phyloP scores from a whole-genome alignment of 208 protist genomes.

The Vickermania ingenoplastis region DNA sequence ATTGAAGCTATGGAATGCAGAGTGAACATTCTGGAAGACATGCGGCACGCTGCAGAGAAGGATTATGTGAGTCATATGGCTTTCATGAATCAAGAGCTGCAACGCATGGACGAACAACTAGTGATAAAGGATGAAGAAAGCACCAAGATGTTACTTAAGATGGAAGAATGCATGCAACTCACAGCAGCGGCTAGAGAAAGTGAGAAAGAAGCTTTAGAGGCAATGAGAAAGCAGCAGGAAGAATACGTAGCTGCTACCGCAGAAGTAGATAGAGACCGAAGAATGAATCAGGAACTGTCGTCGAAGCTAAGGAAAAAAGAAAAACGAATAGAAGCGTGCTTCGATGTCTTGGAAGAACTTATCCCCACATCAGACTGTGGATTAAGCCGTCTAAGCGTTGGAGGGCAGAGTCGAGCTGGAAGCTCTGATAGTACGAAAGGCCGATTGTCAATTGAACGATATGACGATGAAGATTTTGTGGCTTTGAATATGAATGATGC shows the following conservation, averaged over 20 bases:
- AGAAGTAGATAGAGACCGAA: background rate
- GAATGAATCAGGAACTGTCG: background rate
- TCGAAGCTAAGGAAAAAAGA: background rate
- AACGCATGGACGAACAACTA: slow-evolving; percentile 2
- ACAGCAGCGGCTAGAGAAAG: background rate
- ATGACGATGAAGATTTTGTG: background rate
- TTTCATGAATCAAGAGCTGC: background rate
- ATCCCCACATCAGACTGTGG: background rate
- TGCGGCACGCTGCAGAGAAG: too few species aligned
- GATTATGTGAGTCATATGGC: background rate
- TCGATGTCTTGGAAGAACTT: background rate
- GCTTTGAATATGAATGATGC: background rate
- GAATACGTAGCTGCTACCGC: background rate
- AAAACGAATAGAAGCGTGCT: background rate
- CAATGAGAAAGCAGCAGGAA: background rate
- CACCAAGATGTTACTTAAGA: slow-evolving; percentile 1
- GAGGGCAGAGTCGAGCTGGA: background rate
- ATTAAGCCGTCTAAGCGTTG: background rate
- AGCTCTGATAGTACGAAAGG: background rate
- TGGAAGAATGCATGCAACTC: slow-evolving; percentile 3
- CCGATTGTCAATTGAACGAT: background rate
- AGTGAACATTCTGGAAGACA: background rate
- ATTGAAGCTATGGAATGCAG: background rate
- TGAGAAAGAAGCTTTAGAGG: background rate
- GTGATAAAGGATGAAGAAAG: background rate